A percentile compares a stretch with the other conserved stretches of the same genome.
phyloP scores from a whole-genome alignment of 306 rosid species.

The Spatholobus suberectus region DNA sequence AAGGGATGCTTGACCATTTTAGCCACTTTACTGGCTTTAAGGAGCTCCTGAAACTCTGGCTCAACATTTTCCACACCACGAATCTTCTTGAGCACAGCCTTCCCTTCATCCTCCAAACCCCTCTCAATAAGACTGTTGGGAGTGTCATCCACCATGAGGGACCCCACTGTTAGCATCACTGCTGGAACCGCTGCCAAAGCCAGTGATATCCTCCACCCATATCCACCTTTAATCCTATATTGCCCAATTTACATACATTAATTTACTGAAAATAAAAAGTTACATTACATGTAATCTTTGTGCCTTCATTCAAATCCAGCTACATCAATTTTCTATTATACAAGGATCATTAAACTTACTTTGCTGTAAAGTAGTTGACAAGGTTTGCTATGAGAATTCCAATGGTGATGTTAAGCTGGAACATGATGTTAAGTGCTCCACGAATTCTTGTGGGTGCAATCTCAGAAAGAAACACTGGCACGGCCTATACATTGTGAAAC shows the following conservation, averaged over 20 bases:
- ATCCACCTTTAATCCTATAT: conserved; percentile 56
- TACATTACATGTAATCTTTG: not conserved
- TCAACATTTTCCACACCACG: conserved; percentile 61
- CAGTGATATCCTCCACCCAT: conserved; percentile 78
- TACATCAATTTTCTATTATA: not conserved
- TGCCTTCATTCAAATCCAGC: not conserved
- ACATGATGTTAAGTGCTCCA: conserved; percentile 72
- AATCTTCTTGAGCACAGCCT: conserved; percentile 55
- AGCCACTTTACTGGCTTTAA: conserved; percentile 59
- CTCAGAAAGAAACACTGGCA: conserved; percentile 74
- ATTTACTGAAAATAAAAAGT: not conserved
- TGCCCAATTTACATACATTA: not conserved
- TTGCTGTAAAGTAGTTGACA: conserved; percentile 56
- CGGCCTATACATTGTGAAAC: conserved; percentile 49
- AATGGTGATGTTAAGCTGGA: conserved; percentile 68
- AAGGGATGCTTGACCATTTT: conserved; percentile 51
- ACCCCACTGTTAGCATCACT: conserved; percentile 44
- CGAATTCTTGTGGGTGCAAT: conserved; percentile 75
- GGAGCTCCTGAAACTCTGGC: conserved; percentile 58
- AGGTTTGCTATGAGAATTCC: conserved; percentile 70
- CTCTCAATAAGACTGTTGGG: conserved; percentile 67
- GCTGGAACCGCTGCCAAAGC: conserved; percentile 66
- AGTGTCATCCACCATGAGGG: conserved; percentile 55
- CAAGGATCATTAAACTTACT: conserved; percentile 41
- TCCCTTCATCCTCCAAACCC: conserved; percentile 58